Evolutionary conservation across 225 moss, liverwort and hornwort genomes (phyloP).

Genomic region (Ulota crispa): DNA sequence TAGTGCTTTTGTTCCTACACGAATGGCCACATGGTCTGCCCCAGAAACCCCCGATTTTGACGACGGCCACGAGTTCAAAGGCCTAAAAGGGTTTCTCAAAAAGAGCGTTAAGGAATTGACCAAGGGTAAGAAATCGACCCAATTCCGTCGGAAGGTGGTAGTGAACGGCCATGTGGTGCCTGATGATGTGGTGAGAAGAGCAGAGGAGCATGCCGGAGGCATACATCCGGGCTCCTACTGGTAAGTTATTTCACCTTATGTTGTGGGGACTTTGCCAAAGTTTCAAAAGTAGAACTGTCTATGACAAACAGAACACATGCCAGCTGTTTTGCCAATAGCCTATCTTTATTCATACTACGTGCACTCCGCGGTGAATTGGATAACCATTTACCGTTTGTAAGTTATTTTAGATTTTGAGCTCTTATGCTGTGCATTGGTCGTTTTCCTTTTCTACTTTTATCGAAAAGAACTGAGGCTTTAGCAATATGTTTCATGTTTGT

Average conservation of each 20-base stretch:
- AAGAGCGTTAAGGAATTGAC: conserved; percentile 67
- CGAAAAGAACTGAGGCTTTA: background rate
- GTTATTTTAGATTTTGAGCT: background rate
- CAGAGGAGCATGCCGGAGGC: conserved; percentile 77
- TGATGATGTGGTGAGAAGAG: conserved; percentile 77
- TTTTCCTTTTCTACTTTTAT: background rate
- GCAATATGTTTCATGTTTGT: background rate
- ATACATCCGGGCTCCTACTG: conserved; percentile 95
- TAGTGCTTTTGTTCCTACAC: conserved; percentile 14
- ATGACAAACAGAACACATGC: background rate
- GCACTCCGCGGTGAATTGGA: background rate
- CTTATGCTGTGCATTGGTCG: background rate
- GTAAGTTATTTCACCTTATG: conserved; percentile 35
- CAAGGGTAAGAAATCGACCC: conserved; percentile 53
- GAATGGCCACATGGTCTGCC: conserved; percentile 37
- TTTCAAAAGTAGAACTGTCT: too few species aligned
- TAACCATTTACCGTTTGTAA: background rate
- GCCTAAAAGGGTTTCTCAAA: conserved; percentile 69
- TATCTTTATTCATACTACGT: background rate
- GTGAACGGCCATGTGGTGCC: conserved; percentile 77
- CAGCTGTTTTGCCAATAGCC: background rate
- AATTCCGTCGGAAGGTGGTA: conserved; percentile 76
- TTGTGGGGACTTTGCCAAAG: background rate
- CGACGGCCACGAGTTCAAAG: conserved; percentile 55
- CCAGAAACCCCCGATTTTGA: conserved; percentile 57